Conservation (phyloP, 2,329 filamentous ascomycete genomes). For the Ceratocystis destructans region DNA sequence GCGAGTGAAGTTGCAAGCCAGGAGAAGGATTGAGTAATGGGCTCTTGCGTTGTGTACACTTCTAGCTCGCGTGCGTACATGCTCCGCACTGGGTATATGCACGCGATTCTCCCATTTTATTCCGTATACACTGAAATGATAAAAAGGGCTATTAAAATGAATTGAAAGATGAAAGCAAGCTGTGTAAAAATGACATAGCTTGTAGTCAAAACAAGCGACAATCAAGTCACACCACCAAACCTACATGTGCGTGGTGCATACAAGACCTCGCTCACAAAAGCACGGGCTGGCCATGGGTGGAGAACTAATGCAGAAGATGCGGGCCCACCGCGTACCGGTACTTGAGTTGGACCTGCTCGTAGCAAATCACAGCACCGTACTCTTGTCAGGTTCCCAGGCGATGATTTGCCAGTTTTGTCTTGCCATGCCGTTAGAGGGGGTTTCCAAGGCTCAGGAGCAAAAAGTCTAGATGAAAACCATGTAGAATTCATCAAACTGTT, state of each 20-base stretch:
- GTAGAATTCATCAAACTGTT: not conserved
- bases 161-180: not conserved
- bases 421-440: too few relatives aligned
- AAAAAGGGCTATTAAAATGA: not conserved
- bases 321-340: not conserved
- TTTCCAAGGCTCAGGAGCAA: too few relatives aligned
- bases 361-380: not conserved
- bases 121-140: too few relatives aligned
- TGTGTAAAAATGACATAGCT: conserved; percentile 4
- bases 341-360: not conserved
- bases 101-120: not conserved
- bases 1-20: too few relatives aligned
- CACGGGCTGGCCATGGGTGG: conserved; percentile 5
- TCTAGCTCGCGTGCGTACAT: not conserved
- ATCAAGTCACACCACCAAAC: conserved; percentile 16
- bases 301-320: not conserved
- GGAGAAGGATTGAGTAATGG: too few relatives aligned
- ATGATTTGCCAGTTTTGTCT: not conserved
- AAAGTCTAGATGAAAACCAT: too few relatives aligned
- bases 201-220: conserved; percentile 11
- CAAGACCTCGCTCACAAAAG: conserved; percentile 5
- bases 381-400: too few relatives aligned
- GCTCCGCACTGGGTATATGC: not conserved
- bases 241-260: conserved; percentile 12
- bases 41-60: too few relatives aligned